Conservation (phyloP, 2,329 filamentous ascomycete genomes). For the Colletotrichum neosansevieriae region DNA sequence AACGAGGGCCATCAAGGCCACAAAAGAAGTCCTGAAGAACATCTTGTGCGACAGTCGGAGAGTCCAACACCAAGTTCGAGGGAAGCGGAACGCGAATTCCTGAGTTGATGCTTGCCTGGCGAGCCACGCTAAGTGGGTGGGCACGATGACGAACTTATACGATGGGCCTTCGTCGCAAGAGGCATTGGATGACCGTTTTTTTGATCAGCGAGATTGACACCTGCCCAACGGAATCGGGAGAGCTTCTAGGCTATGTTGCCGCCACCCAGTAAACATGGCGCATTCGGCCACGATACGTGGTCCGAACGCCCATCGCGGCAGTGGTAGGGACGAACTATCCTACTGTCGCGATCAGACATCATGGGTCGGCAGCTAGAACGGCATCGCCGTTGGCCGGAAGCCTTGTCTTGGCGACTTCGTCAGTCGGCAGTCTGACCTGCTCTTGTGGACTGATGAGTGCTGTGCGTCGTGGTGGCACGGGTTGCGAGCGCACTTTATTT, state of each 20-base stretch:
- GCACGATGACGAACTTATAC: conserved; percentile 1
- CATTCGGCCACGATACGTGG: not conserved
- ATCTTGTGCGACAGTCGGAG: not conserved
- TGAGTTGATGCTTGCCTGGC: not conserved
- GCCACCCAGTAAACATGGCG: not conserved
- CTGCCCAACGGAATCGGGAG: conserved; percentile 16
- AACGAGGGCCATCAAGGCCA: not conserved
- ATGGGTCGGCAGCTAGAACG: not conserved
- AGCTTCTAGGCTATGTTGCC: conserved; percentile 3
- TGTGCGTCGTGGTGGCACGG: conserved; percentile 14
- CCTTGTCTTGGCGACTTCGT: not conserved
- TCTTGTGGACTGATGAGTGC: not conserved
- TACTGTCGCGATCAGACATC: conserved; percentile 14
- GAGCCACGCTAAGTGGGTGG: not conserved
- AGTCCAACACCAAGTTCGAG: not conserved
- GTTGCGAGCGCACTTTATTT: not conserved
- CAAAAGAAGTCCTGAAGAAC: not conserved
- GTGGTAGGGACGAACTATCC: conserved; percentile 14
- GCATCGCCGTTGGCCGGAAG: not conserved
- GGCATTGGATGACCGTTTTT: not conserved
- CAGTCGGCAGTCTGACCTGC: not conserved
- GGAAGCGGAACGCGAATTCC: not conserved
- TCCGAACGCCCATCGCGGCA: conserved; percentile 7
- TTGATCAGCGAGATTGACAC: conserved; percentile 5
- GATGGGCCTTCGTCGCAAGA: not conserved